Conservation (phyloP, 2,329 filamentous ascomycete species). For the Phyllosticta paracitricarpa region DNA sequence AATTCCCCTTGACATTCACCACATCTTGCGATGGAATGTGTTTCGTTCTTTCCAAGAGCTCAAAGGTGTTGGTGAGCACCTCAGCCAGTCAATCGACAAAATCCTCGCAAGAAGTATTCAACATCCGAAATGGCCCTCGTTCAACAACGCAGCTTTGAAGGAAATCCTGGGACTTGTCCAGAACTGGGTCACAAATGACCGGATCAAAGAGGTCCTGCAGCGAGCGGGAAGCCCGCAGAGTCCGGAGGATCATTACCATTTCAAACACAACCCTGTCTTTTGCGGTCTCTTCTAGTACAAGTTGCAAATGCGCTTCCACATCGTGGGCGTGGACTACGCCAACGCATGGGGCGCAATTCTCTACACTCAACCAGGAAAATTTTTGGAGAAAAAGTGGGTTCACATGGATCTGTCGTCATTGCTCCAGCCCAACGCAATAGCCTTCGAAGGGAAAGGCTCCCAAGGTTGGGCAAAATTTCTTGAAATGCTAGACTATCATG, state of each 20-base stretch:
- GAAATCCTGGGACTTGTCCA: conserved; percentile 10
- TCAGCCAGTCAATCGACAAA: conserved; percentile 6
- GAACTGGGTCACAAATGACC: conserved; percentile 9
- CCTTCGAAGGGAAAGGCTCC: background rate
- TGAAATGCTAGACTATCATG: background rate
- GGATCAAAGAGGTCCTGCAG: background rate
- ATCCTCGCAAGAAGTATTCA: conserved; percentile 9
- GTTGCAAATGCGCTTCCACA: conserved; percentile 22
- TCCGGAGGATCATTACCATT: conserved; percentile 11
- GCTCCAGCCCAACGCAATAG: background rate
- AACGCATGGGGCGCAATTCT: conserved; percentile 33
- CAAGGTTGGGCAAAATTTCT: background rate
- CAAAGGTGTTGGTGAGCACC: background rate
- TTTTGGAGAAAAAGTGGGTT: background rate
- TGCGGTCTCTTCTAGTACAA: conserved; percentile 31
- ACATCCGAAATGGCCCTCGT: conserved; percentile 15
- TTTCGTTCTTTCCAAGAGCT: conserved; percentile 11
- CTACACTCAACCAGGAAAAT: conserved; percentile 17
- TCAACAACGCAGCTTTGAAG: conserved; percentile 13
- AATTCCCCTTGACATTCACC: conserved; percentile 26
- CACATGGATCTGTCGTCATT: background rate
- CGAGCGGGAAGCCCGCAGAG: background rate
- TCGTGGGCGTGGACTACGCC: conserved; percentile 24
- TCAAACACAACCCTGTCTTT: conserved; percentile 14
- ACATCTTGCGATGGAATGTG: conserved; percentile 18